phyloP scores from a whole-genome alignment of 1,284 basidiomycete species.

The Ustilago sp. region DNA sequence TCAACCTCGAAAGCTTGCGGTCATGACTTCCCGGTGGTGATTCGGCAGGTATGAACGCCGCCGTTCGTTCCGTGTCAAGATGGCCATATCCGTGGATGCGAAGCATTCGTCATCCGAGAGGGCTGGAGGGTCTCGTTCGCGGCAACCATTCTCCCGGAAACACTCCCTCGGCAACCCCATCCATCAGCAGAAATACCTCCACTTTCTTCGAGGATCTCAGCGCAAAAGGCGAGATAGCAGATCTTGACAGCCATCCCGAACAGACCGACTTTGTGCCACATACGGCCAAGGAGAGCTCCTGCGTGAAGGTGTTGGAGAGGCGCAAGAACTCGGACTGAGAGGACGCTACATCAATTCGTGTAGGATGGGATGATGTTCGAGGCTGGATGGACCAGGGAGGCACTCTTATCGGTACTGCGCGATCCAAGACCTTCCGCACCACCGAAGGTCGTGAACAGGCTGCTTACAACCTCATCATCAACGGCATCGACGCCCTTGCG shows the following conservation, averaged over 20 bases:
- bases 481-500: conserved; percentile 97
- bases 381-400: conserved; percentile 90
- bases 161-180: conserved; percentile 41
- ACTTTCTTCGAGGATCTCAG: conserved; percentile 37
- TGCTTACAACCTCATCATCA: conserved; percentile 89
- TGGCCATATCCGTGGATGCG: conserved; percentile 75
- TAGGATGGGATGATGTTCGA: conserved; percentile 97
- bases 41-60: conserved; percentile 78
- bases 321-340: conserved; percentile 74
- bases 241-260: conserved; percentile 10
- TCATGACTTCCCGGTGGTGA: conserved; percentile 97
- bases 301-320: conserved; percentile 89
- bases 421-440: conserved; percentile 88
- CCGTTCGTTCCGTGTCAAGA: conserved; percentile 67
- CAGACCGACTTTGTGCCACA: conserved; percentile 74
- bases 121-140: conserved; percentile 91
- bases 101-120: conserved; percentile 75
- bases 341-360: conserved; percentile 93
- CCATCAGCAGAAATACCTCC: conserved; percentile 44
- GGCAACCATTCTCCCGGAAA: conserved; percentile 71
- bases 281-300: conserved; percentile 92
- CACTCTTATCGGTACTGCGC: conserved; percentile 94
- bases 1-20: conserved; percentile 74
- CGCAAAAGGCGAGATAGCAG: conserved; percentile 23
- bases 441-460: conserved; percentile 86